A percentile compares a stretch with the other conserved stretches of the same genome.
phyloP scores from a whole-genome alignment of 2,329 filamentous ascomycete genomes.

The Stagonosporopsis vannaccii region DNA sequence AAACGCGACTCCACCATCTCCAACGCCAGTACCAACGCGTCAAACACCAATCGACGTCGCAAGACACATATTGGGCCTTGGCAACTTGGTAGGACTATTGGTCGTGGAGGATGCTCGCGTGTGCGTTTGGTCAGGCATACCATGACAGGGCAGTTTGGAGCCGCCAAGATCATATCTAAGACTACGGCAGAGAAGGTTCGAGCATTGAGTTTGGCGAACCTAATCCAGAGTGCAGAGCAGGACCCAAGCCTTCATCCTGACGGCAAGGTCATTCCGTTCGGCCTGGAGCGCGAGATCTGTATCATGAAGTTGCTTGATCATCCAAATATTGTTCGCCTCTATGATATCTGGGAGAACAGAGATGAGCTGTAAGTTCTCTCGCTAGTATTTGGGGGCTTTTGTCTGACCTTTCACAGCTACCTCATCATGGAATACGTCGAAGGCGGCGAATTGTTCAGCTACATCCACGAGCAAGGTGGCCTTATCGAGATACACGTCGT shows the following conservation, averaged over 20 bases:
- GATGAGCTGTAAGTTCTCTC: conserved; percentile 78
- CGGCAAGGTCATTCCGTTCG: conserved; percentile 79
- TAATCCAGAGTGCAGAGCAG: conserved; percentile 75
- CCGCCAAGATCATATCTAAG: conserved; percentile 95
- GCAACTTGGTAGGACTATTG: conserved; percentile 88
- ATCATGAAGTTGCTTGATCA: conserved; percentile 98
- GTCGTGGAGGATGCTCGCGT: conserved; percentile 86
- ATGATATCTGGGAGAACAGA: conserved; percentile 97
- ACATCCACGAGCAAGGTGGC: conserved; percentile 77
- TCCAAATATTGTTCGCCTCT: conserved; percentile 90
- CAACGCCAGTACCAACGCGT: conserved; percentile 62
- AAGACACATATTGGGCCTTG: conserved; percentile 90
- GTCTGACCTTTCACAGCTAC: conserved; percentile 67
- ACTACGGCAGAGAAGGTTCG: conserved; percentile 77
- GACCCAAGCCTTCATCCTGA: conserved; percentile 61
- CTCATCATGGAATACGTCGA: conserved; percentile 93
- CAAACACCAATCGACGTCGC: conserved; percentile 57
- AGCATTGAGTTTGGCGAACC: conserved; percentile 82
- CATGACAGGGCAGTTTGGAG: conserved; percentile 79
- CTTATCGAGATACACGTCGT: conserved; percentile 81
- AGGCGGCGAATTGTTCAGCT: conserved; percentile 83
- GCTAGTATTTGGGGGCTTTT: not conserved
- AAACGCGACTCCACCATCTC: conserved; percentile 61
- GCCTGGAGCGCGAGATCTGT: conserved; percentile 92
- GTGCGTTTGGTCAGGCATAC: conserved; percentile 86